Conservation (phyloP, 2,329 filamentous ascomycete genomes). For the Cladorrhinum sp. region DNA sequence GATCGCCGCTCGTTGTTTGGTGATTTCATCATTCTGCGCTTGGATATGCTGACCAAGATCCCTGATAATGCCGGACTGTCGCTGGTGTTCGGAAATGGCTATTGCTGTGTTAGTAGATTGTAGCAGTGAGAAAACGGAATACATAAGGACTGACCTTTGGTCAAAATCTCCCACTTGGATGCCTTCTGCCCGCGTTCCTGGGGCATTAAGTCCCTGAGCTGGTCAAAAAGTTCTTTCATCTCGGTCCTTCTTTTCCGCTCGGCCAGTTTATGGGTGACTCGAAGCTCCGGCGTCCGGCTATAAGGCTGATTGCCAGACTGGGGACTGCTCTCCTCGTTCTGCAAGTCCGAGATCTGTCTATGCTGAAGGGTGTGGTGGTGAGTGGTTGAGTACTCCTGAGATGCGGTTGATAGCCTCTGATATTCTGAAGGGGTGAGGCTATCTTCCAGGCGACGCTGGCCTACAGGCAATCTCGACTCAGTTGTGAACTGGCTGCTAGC, state of each 20-base stretch:
- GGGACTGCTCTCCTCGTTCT: slow-evolving; percentile 55
- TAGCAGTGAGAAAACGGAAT: background rate
- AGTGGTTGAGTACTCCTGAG: slow-evolving; percentile 55
- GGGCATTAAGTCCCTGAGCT: slow-evolving; percentile 72
- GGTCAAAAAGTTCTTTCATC: slow-evolving; percentile 86
- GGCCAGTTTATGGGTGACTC: slow-evolving; percentile 80
- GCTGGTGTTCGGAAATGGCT: slow-evolving; percentile 62
- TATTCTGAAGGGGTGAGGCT: slow-evolving; percentile 43
- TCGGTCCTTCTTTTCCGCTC: slow-evolving; percentile 81
- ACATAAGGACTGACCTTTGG: slow-evolving; percentile 62
- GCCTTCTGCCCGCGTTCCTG: slow-evolving; percentile 80
- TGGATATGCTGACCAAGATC: slow-evolving; percentile 45
- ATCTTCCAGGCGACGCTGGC: slow-evolving; percentile 71
- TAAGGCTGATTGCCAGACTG: slow-evolving; percentile 66
- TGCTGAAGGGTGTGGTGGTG: slow-evolving; percentile 78
- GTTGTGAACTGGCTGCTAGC: slow-evolving; percentile 77
- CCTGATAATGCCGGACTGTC: slow-evolving; percentile 50
- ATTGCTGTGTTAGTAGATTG: slow-evolving; percentile 11
- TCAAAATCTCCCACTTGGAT: slow-evolving; percentile 86
- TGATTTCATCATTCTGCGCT: slow-evolving; percentile 42
- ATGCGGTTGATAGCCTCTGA: slow-evolving; percentile 48
- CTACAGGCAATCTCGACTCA: slow-evolving; percentile 68
- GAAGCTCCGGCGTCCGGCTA: slow-evolving; percentile 75
- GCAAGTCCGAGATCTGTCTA: slow-evolving; percentile 65
- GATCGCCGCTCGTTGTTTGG: slow-evolving; percentile 30